Percentiles rank a stretch among this genome's conserved stretches.
Evolutionary conservation across 805 yeast species (phyloP).

Genomic region (Cyberlindnera americana): DNA sequence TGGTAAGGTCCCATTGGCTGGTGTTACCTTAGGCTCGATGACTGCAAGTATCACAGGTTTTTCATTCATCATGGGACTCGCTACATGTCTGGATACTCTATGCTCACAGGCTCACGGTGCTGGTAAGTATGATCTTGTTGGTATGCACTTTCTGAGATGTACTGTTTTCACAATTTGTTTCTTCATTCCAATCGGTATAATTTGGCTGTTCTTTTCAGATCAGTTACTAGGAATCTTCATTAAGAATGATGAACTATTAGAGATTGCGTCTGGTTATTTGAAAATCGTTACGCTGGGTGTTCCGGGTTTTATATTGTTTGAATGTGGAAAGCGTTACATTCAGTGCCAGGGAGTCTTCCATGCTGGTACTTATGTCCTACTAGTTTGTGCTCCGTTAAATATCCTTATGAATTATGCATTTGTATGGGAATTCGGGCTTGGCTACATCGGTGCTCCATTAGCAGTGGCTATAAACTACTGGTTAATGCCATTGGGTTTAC

Average conservation of each 20-base stretch:
- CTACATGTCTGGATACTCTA: conserved; percentile 77
- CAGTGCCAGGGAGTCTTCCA: conserved; percentile 87
- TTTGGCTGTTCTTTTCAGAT: conserved; percentile 21
- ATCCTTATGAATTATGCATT: conserved; percentile 61
- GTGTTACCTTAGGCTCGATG: conserved; percentile 80
- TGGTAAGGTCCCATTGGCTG: conserved; percentile 76
- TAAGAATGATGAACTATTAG: conserved; percentile 17
- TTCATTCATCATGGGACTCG: conserved; percentile 77
- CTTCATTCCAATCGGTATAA: conserved; percentile 24
- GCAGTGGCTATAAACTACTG: conserved; percentile 73
- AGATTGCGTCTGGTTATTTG: conserved; percentile 51
- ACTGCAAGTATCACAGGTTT: conserved; percentile 72
- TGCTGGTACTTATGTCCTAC: conserved; percentile 69
- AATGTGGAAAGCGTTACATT: conserved; percentile 75
- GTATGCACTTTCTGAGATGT: conserved; percentile 70
- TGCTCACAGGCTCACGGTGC: conserved; percentile 88
- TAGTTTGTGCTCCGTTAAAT: conserved; percentile 69
- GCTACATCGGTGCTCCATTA: conserved; percentile 78
- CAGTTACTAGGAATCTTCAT: conserved; percentile 18
- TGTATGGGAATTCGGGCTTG: conserved; percentile 78
- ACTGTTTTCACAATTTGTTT: conserved; percentile 31
- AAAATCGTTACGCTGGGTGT: conserved; percentile 57
- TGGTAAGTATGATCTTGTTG: conserved; percentile 66
- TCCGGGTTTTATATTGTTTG: conserved; percentile 79
- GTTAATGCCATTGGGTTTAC: conserved; percentile 43